phyloP scores from a whole-genome alignment of 768 basidiomycete genomes.

The Naganishia randhawae region DNA sequence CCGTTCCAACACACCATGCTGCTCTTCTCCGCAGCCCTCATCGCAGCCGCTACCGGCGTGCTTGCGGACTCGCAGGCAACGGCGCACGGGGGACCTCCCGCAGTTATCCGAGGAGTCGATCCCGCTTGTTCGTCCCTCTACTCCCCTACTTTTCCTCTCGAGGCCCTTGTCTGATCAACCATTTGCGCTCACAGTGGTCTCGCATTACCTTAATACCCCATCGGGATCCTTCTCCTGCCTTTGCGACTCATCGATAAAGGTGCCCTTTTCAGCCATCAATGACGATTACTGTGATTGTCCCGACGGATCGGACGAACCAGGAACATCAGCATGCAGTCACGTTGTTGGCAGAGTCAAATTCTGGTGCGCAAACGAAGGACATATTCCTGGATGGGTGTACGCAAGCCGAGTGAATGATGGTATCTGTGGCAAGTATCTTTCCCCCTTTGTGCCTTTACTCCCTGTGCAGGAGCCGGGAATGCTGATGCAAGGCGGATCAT shows the following conservation, averaged over 20 bases:
- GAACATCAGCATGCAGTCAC: conserved; percentile 51
- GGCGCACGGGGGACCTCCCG: too few species aligned
- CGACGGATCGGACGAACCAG: conserved; percentile 95
- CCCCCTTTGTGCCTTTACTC: neutral
- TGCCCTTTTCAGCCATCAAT: conserved; percentile 77
- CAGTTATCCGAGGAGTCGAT: conserved; percentile 6
- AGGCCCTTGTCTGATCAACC: neutral
- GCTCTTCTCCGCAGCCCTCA: neutral
- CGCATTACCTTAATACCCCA: neutral
- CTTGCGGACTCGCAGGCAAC: neutral
- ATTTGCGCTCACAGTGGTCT: neutral
- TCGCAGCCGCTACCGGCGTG: neutral
- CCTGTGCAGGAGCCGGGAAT: neutral
- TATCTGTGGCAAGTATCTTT: conserved; percentile 68
- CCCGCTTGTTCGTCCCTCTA: conserved; percentile 6
- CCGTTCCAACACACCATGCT: neutral
- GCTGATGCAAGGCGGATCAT: conserved; percentile 35
- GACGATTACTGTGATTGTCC: conserved; percentile 92
- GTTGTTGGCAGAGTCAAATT: conserved; percentile 58
- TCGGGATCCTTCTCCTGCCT: neutral
- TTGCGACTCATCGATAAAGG: conserved; percentile 40
- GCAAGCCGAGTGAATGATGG: conserved; percentile 86
- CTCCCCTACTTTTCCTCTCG: neutral
- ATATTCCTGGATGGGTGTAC: conserved; percentile 73
- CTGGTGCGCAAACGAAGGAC: conserved; percentile 82